phyloP scores from a whole-genome alignment of 768 basidiomycete genomes.

The Lepiota subincarnata region DNA sequence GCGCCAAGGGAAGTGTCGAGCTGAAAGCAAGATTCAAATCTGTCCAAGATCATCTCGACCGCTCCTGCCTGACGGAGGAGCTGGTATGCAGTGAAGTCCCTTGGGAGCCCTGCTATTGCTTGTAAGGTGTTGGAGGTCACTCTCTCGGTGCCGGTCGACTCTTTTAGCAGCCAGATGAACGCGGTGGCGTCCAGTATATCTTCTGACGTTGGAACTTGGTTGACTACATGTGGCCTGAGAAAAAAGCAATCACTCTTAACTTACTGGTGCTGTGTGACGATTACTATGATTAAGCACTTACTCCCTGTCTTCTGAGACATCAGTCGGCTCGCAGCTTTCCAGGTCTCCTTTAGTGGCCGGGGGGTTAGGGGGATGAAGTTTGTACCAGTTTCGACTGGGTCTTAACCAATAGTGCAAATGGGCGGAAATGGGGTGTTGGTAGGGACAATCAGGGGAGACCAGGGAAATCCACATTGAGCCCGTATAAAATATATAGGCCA shows the following conservation, averaged over 20 bases:
- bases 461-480: constrained; percentile 35
- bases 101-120: constrained; percentile 35
- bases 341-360: neutral
- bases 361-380: neutral
- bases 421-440: constrained; percentile 36
- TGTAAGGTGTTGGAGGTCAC: constrained; percentile 23
- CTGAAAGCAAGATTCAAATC: constrained; percentile 34
- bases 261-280: neutral
- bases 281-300: neutral
- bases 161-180: constrained; percentile 34
- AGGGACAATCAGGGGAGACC: constrained; percentile 37
- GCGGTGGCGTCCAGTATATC: constrained; percentile 34
- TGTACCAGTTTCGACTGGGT: neutral
- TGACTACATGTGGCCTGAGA: neutral
- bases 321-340: neutral
- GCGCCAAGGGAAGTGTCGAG: constrained; percentile 32
- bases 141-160: constrained; percentile 29
- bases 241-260: neutral
- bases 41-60: constrained; percentile 28
- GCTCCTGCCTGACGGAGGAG: constrained; percentile 34
- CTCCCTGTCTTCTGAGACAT: neutral
- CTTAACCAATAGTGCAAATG: constrained; percentile 24
- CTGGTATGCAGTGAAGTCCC: constrained; percentile 32
- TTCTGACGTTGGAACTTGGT: constrained; percentile 14
- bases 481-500: constrained; percentile 34